These are phyloP conservation scores for Lasiodiplodia hormozganensis DNA, from an alignment of 2,329 filamentous ascomycete species.

Conservation along the genomic window DNA sequence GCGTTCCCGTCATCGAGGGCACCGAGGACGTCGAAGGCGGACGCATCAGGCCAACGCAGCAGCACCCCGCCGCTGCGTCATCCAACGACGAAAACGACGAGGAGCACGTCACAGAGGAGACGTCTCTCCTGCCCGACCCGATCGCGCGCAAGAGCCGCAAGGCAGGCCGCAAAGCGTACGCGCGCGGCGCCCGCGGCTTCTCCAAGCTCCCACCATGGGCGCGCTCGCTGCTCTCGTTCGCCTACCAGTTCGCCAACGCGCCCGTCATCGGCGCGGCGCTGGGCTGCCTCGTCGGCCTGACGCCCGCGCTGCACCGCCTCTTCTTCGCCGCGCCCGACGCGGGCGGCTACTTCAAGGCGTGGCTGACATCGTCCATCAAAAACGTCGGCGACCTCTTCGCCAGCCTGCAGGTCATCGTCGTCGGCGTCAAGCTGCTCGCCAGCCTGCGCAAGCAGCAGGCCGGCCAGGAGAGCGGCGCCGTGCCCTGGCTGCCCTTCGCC, in stretches of 20 bases:
- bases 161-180: conserved; percentile 43
- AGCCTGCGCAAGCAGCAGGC: conserved; percentile 57
- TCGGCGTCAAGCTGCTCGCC: conserved; percentile 69
- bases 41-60: conserved; percentile 30
- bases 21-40: conserved; percentile 33
- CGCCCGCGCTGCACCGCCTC: conserved; percentile 63
- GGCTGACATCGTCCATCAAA: conserved; percentile 67
- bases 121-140: conserved; percentile 57
- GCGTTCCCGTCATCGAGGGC: conserved; percentile 5
- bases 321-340: conserved; percentile 66
- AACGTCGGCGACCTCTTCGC: conserved; percentile 71
- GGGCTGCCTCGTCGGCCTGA: conserved; percentile 66
- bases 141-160: conserved; percentile 40
- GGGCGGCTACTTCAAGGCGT: conserved; percentile 70
- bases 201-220: conserved; percentile 45
- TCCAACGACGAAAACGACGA: conserved; percentile 34
- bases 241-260: conserved; percentile 65
- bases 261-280: conserved; percentile 66
- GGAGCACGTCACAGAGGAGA: conserved; percentile 52
- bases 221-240: conserved; percentile 50
- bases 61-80: conserved; percentile 31
- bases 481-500: conserved; percentile 58
- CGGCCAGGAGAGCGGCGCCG: conserved; percentile 48
- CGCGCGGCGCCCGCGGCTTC: conserved; percentile 44
- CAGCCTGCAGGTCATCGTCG: conserved; percentile 69